phyloP scores from a whole-genome alignment of 345 rosid genomes.

The Gossypium stocksii region DNA sequence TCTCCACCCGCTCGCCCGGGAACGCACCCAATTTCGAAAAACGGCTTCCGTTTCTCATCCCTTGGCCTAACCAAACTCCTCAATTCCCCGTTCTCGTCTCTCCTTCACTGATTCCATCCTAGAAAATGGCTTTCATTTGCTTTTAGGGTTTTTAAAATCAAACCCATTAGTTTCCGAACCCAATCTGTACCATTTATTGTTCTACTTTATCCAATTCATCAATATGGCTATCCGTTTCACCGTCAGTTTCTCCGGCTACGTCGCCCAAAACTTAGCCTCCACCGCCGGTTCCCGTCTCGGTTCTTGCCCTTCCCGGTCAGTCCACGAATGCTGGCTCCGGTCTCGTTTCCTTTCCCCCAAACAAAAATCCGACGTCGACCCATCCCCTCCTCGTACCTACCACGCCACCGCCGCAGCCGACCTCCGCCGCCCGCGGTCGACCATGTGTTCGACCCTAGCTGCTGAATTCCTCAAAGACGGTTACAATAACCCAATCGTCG shows the following conservation, averaged over 20 bases:
- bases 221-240: conserved; percentile 76
- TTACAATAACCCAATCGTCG: conserved; percentile 36
- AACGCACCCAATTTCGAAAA: background rate
- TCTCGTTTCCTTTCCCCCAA: conserved; percentile 41
- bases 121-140: conserved; percentile 20
- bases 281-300: conserved; percentile 52
- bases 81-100: conserved; percentile 28
- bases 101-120: conserved; percentile 17
- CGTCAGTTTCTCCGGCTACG: conserved; percentile 59
- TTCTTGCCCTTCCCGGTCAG: conserved; percentile 39
- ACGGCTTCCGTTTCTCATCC: conserved; percentile 9
- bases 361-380: conserved; percentile 42
- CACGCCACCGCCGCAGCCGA: background rate
- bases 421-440: conserved; percentile 17
- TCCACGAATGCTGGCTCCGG: conserved; percentile 51
- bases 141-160: conserved; percentile 30
- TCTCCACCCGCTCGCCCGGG: background rate
- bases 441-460: conserved; percentile 42
- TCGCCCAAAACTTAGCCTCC: conserved; percentile 53
- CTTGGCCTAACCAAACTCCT: conserved; percentile 11
- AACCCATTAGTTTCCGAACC: conserved; percentile 32
- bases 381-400: conserved; percentile 21
- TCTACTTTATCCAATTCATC: conserved; percentile 33
- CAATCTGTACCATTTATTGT: conserved; percentile 43
- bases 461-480: conserved; percentile 42